phyloP scores from a whole-genome alignment of 176 grass and related monocot species.

The Triticum timopheevii region DNA sequence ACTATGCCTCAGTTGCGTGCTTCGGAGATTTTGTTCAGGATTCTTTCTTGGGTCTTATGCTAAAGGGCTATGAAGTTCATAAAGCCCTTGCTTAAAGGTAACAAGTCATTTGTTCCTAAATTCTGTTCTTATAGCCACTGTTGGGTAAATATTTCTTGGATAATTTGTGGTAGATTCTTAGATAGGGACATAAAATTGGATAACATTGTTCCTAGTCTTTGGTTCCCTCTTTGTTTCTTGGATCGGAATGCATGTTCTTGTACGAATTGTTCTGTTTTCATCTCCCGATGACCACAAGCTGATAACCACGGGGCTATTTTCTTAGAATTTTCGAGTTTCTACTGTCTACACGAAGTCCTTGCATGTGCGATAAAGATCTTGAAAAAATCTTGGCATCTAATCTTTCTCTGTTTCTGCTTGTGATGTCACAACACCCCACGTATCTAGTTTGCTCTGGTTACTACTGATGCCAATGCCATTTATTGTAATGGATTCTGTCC shows the following conservation, averaged over 20 bases:
- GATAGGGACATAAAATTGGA: too few species aligned
- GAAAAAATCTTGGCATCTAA: background rate
- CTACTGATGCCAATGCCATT: background rate
- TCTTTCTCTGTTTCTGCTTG: background rate
- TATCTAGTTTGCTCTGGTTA: background rate
- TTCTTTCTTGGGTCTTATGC: too few species aligned
- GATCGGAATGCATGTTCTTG: background rate
- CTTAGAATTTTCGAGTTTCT: background rate
- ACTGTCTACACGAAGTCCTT: background rate
- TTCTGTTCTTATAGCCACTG: too few species aligned
- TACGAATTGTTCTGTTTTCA: background rate
- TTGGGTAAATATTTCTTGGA: too few species aligned
- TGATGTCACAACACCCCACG: background rate
- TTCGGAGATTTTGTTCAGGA: too few species aligned
- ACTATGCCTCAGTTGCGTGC: too few species aligned
- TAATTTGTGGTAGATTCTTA: too few species aligned
- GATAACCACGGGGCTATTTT: background rate
- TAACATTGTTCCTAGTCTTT: background rate
- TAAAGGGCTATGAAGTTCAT: too few species aligned
- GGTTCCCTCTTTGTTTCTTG: background rate
- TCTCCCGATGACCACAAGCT: background rate
- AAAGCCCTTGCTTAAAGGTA: too few species aligned
- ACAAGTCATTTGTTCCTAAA: too few species aligned
- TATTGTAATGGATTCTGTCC: background rate
- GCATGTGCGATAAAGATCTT: background rate